A percentile compares a stretch with the other conserved stretches of the same genome.
Evolutionary conservation across 305 asterid species (phyloP).

Genomic region (Fraxinus xanthoxyloides): DNA sequence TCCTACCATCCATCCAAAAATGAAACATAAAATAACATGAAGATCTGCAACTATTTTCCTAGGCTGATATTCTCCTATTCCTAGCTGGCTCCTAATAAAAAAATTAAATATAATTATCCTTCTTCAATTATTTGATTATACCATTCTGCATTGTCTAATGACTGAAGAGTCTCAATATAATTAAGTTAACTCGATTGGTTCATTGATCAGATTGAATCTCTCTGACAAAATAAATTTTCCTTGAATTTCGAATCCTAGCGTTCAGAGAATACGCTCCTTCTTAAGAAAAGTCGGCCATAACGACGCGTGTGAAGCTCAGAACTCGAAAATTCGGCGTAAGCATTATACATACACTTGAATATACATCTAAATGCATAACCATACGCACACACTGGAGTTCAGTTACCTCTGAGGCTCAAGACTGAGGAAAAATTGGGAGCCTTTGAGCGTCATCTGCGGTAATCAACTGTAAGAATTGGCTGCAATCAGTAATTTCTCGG

Average conservation of each 20-base stretch:
- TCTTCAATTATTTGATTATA: conserved; percentile 6
- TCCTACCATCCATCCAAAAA: background rate
- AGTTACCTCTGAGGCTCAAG: conserved; percentile 35
- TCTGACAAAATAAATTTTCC: conserved; percentile 14
- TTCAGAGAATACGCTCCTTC: conserved; percentile 19
- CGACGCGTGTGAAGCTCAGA: conserved; percentile 38
- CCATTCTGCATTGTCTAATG: conserved; percentile 6
- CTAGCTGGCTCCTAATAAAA: background rate
- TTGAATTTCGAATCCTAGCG: conserved; percentile 28
- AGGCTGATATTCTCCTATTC: background rate
- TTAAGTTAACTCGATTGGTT: conserved; percentile 26
- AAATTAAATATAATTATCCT: background rate
- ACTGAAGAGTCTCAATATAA: background rate
- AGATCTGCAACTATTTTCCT: background rate
- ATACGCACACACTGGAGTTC: conserved; percentile 8
- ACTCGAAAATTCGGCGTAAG: conserved; percentile 16
- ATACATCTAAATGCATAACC: background rate
- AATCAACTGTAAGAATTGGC: conserved; percentile 19
- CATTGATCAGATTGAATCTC: conserved; percentile 14
- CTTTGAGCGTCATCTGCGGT: conserved; percentile 35
- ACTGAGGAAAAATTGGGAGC: conserved; percentile 22
- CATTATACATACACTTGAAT: conserved; percentile 1
- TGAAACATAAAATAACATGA: background rate
- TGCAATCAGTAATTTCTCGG: conserved; percentile 20
- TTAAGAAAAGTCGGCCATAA: conserved; percentile 22